Percentiles rank a stretch among this genome's conserved stretches.
Conservation (phyloP, 345 rosid species). For the Sonneratia caseolaris region DNA sequence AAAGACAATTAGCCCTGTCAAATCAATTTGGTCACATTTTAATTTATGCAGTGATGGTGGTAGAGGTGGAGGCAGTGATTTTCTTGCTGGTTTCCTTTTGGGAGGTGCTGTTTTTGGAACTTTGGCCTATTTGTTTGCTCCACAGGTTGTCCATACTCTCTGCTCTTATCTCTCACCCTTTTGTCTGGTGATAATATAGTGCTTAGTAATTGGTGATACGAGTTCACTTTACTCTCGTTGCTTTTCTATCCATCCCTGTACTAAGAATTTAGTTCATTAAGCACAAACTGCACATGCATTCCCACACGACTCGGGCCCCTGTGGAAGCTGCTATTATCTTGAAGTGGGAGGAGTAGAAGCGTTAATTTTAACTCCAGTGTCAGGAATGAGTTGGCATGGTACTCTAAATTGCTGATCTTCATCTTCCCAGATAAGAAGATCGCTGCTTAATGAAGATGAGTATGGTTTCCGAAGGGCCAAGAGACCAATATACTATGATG, state of each 20-base stretch:
- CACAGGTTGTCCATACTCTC: slow-evolving; percentile 42
- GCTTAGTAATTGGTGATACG: background rate
- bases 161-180: background rate
- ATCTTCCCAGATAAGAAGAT: slow-evolving; percentile 48
- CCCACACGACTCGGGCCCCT: background rate
- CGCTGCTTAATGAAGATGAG: slow-evolving; percentile 70
- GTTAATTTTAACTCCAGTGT: background rate
- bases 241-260: background rate
- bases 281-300: background rate
- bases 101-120: slow-evolving; percentile 89
- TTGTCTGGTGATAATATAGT: background rate
- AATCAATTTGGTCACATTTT: slow-evolving; percentile 4
- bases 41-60: slow-evolving; percentile 35
- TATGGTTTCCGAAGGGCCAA: slow-evolving; percentile 60
- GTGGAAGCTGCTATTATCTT: background rate
- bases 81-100: slow-evolving; percentile 75
- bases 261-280: background rate
- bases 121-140: slow-evolving; percentile 68
- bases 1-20: background rate
- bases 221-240: background rate
- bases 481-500: slow-evolving; percentile 72
- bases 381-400: background rate
- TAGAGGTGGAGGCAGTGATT: slow-evolving; percentile 56
- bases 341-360: background rate
- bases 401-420: background rate